Evolutionary conservation across 2,329 filamentous ascomycete species (phyloP).

Genomic region (Diaporthe sp.): DNA sequence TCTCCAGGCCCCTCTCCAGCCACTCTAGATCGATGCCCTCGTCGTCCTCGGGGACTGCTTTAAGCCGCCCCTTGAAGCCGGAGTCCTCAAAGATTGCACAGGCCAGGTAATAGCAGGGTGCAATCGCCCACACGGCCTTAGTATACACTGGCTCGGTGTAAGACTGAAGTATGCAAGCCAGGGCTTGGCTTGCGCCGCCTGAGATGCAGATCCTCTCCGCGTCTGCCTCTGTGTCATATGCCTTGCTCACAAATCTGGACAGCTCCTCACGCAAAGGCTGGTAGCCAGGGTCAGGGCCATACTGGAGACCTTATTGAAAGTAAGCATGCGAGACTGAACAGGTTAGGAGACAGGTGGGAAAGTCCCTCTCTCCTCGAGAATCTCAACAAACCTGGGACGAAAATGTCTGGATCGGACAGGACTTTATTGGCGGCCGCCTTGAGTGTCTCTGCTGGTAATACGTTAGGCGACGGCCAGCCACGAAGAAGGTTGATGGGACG

Average conservation of each 20-base stretch:
- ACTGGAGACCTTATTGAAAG: slow-evolving; percentile 58
- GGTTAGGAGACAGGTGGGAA: neutral
- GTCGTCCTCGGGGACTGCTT: slow-evolving; percentile 81
- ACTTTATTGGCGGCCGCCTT: slow-evolving; percentile 71
- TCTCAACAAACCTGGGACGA: slow-evolving; percentile 62
- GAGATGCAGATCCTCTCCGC: slow-evolving; percentile 81
- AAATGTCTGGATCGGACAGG: slow-evolving; percentile 71
- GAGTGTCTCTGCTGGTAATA: slow-evolving; percentile 77
- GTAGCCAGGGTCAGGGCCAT: slow-evolving; percentile 84
- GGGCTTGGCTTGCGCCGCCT: slow-evolving; percentile 86
- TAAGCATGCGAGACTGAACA: neutral
- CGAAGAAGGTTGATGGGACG: slow-evolving; percentile 74
- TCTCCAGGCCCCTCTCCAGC: slow-evolving; percentile 65
- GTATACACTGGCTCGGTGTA: slow-evolving; percentile 87
- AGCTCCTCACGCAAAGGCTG: slow-evolving; percentile 77
- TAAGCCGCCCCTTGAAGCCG: slow-evolving; percentile 77
- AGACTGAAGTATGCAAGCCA: slow-evolving; percentile 82
- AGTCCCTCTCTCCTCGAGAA: slow-evolving; percentile 54
- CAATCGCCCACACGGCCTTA: slow-evolving; percentile 82
- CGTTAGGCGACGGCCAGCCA: slow-evolving; percentile 74
- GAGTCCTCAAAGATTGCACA: slow-evolving; percentile 89
- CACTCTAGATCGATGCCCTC: slow-evolving; percentile 80
- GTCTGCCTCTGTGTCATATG: slow-evolving; percentile 65
- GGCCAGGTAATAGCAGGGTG: slow-evolving; percentile 87
- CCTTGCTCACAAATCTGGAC: slow-evolving; percentile 77